A percentile compares a stretch with the other conserved stretches of the same genome.
These are phyloP conservation scores for Euphorbia peplus DNA, from an alignment of 345 rosid species.

Conservation along the genomic window DNA sequence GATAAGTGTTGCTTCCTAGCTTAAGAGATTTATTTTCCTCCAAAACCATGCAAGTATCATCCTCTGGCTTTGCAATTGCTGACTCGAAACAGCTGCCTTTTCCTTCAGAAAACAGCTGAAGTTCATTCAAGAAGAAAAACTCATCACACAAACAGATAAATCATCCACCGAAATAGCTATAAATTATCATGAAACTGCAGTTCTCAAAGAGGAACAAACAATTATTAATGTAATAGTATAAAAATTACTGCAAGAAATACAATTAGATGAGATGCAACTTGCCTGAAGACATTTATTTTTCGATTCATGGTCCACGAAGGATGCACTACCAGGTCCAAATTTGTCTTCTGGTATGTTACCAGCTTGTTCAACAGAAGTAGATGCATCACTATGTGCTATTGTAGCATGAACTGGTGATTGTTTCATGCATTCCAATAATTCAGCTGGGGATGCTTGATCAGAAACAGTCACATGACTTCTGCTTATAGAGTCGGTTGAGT, in stretches of 20 bases:
- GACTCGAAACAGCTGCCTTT: conserved; percentile 9
- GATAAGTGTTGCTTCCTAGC: conserved; percentile 19
- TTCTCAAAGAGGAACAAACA: not conserved
- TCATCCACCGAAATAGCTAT: not conserved
- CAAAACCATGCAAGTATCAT: conserved; percentile 8
- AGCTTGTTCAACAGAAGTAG: conserved; percentile 14
- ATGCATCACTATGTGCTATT: conserved; percentile 6
- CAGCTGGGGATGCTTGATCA: conserved; percentile 20
- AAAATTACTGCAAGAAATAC: not conserved
- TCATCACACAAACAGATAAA: not conserved
- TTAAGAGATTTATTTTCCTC: conserved; percentile 19
- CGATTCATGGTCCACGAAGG: conserved; percentile 15
- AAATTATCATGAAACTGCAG: not conserved
- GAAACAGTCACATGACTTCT: conserved; percentile 19
- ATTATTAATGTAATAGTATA: not conserved
- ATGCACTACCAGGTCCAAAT: conserved; percentile 13
- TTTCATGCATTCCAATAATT: conserved; percentile 2
- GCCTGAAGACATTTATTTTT: conserved; percentile 38
- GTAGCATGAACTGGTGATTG: conserved; percentile 8
- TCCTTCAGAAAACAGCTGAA: conserved; percentile 40
- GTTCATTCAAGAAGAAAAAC: not conserved
- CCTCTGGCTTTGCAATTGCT: conserved; percentile 19
- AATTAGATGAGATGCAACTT: conserved; percentile 8
- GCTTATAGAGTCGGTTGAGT: conserved; percentile 27
- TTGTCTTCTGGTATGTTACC: conserved; percentile 13